These are phyloP conservation scores for Alternaria triticina DNA, from an alignment of 2,329 filamentous ascomycete genomes.

Conservation along the genomic window DNA sequence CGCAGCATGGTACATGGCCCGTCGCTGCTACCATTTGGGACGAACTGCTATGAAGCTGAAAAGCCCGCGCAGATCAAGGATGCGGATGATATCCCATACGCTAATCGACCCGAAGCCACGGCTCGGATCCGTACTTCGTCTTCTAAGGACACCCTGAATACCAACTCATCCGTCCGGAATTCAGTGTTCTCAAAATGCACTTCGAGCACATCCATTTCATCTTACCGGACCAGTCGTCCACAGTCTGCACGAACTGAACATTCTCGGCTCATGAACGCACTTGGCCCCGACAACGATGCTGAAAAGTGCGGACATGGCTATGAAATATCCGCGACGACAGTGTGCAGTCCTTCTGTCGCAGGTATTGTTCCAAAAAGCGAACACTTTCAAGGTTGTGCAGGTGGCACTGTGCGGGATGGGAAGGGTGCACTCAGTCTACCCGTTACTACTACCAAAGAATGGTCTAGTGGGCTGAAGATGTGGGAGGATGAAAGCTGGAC, in stretches of 20 bases:
- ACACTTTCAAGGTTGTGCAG: neutral
- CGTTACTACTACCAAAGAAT: neutral
- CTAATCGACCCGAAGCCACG: neutral
- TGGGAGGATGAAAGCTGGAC: neutral
- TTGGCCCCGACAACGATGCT: neutral
- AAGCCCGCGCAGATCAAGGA: neutral
- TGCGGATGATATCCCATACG: neutral
- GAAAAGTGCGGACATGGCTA: neutral
- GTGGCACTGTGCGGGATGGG: neutral
- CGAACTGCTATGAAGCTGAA: neutral
- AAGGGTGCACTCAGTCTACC: neutral
- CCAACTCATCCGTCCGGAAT: neutral
- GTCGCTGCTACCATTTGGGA: neutral
- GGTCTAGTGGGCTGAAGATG: neutral
- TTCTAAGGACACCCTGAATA: neutral
- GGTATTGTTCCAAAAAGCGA: neutral
- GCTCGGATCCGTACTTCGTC: neutral
- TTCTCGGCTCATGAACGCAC: neutral
- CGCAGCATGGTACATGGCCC: neutral
- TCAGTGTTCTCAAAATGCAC: slow-evolving; percentile 4
- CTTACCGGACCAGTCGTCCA: neutral
- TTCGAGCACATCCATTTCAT: slow-evolving; percentile 5
- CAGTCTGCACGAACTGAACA: neutral
- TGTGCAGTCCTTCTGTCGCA: neutral
- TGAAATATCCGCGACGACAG: neutral